Evolutionary conservation across 176 grass and related monocot genomes (phyloP).

Genomic region (Paspalum vaginatum): DNA sequence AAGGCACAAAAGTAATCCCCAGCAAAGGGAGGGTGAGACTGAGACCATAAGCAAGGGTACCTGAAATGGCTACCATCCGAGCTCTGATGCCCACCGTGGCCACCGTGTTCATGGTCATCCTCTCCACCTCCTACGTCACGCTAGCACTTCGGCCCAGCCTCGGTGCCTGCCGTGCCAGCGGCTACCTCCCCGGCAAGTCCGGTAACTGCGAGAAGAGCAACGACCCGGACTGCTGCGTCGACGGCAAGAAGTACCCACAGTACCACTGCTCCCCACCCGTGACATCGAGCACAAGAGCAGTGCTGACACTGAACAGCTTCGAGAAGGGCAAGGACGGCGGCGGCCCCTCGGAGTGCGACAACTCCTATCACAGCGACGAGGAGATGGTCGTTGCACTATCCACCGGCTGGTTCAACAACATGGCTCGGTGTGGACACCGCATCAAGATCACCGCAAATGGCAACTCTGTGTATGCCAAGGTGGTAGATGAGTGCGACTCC

Average conservation of each 20-base stretch:
- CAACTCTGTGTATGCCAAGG: slow-evolving; percentile 48
- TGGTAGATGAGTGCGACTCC: slow-evolving; percentile 75
- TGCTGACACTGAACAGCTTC: slow-evolving; percentile 61
- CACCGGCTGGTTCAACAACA: slow-evolving; percentile 48
- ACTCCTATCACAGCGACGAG: slow-evolving; percentile 44
- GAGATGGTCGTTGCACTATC: slow-evolving; percentile 54
- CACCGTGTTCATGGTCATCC: slow-evolving; percentile 2
- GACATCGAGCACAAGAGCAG: slow-evolving; percentile 33
- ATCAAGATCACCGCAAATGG: slow-evolving; percentile 50
- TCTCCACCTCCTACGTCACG: slow-evolving; percentile 33
- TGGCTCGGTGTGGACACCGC: slow-evolving; percentile 34
- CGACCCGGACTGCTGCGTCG: slow-evolving; percentile 53
- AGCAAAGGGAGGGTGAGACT: too few species aligned
- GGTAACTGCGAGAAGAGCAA: slow-evolving; percentile 53
- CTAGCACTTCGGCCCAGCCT: slow-evolving; percentile 31
- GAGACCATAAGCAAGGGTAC: too few species aligned
- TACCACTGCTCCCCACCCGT: slow-evolving; percentile 64
- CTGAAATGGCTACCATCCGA: neutral
- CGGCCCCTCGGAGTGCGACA: slow-evolving; percentile 50
- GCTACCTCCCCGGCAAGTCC: slow-evolving; percentile 49
- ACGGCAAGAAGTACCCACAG: slow-evolving; percentile 53
- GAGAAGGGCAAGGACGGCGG: slow-evolving; percentile 56
- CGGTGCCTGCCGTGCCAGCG: slow-evolving; percentile 43
- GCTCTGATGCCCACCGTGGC: slow-evolving; percentile 22
- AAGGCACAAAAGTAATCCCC: too few species aligned